These are phyloP conservation scores for Rhizopus delemar DNA, from an alignment of 371 early-diverging fungal species.

Conservation along the genomic window DNA sequence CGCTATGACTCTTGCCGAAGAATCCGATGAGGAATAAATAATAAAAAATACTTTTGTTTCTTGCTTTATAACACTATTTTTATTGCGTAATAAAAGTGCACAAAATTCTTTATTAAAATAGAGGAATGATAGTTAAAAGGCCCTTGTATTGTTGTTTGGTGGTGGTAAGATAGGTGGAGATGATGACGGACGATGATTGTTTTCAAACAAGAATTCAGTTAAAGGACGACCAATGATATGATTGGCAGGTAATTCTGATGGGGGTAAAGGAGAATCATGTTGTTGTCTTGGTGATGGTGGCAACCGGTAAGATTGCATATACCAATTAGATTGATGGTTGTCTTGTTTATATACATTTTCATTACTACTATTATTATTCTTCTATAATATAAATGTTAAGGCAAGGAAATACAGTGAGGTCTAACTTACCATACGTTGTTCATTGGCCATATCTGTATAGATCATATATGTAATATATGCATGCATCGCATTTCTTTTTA, in stretches of 20 bases:
- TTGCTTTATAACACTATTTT: too few species aligned
- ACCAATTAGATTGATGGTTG: constrained; percentile 17
- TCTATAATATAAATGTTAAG: not conserved
- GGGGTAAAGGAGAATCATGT: constrained; percentile 7
- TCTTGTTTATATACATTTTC: not conserved
- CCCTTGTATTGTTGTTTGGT: not conserved
- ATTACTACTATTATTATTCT: not conserved
- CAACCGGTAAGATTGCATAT: constrained; percentile 18
- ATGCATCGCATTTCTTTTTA: constrained; percentile 60
- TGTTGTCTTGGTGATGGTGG: constrained; percentile 22
- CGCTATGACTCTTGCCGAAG: constrained; percentile 47
- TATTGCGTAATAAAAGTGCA: too few species aligned
- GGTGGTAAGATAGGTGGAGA: not conserved
- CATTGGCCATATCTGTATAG: constrained; percentile 50
- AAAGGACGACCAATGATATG: constrained; percentile 34
- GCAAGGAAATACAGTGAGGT: not conserved
- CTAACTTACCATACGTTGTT: constrained; percentile 9
- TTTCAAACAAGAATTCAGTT: constrained; percentile 34
- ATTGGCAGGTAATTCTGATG: constrained; percentile 5
- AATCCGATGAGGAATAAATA: constrained; percentile 32
- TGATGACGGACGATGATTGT: constrained; percentile 3
- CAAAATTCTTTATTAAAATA: too few species aligned
- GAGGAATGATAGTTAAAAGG: too few species aligned
- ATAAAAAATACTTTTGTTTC: too few species aligned
- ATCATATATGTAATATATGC: constrained; percentile 63